Conservation (phyloP, 495 filamentous ascomycete genomes). For the Amorphotheca resinae region DNA sequence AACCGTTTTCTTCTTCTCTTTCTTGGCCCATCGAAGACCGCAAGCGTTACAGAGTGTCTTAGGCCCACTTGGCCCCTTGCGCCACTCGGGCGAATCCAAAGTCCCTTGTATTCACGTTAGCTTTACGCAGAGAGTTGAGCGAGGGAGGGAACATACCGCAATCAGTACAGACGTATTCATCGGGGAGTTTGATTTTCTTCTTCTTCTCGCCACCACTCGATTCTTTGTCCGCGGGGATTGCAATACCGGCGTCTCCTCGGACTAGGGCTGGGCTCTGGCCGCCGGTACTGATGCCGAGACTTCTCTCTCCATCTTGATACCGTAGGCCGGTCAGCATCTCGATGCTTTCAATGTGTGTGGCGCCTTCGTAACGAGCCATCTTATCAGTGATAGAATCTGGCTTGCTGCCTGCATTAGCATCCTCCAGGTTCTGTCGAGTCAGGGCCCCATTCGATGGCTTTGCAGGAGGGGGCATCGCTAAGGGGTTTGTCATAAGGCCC, state of each 20-base stretch:
- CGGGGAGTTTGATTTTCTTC: slow-evolving; percentile 79
- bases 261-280: slow-evolving; percentile 66
- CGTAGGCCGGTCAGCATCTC: slow-evolving; percentile 87
- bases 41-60: slow-evolving; percentile 98
- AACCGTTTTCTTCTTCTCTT: slow-evolving; percentile 48
- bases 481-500: slow-evolving; percentile 17
- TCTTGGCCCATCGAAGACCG: slow-evolving; percentile 76
- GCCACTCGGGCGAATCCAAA: slow-evolving; percentile 89
- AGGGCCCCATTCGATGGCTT: slow-evolving; percentile 52
- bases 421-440: slow-evolving; percentile 69
- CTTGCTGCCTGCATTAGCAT: slow-evolving; percentile 52
- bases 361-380: slow-evolving; percentile 61
- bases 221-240: slow-evolving; percentile 65
- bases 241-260: slow-evolving; percentile 75
- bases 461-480: slow-evolving; percentile 53
- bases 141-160: slow-evolving; percentile 46
- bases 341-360: slow-evolving; percentile 73
- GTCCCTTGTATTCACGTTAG: slow-evolving; percentile 37
- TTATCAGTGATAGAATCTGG: slow-evolving; percentile 67
- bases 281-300: slow-evolving; percentile 79
- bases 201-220: slow-evolving; percentile 59
- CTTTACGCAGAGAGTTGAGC: slow-evolving; percentile 6
- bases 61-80: slow-evolving; percentile 85
- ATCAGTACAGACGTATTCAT: slow-evolving; percentile 93
- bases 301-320: slow-evolving; percentile 82